Base-by-base conservation (phyloP, 345 rosid genomes). In the Aegle marmelos region DNA sequence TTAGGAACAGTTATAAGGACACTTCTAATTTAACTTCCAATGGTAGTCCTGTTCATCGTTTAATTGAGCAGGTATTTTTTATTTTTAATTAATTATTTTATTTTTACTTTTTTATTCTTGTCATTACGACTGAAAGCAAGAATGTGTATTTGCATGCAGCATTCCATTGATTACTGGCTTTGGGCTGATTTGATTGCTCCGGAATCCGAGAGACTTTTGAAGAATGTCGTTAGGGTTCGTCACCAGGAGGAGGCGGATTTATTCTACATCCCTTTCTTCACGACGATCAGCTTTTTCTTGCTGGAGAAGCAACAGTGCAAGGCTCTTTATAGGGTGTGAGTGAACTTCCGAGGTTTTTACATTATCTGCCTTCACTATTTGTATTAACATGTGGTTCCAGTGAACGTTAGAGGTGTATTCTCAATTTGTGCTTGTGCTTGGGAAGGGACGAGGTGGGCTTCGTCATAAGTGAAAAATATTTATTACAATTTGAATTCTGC, bases 271-370 rank as follows among this genome's bases (percentile, higher is more conserved):
- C 97, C 97, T 3, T 94, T 96, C 81, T 96, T 92, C 82, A 94
- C 98, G 0, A 96, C 98, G 0, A 91, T 94, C 75, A 94, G 98
- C 82, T 96, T 92, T 79, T 96, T 96, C 92, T 87, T 94, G 82
- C 22, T 94, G 90, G 99, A 94, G 89, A 94, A 89, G 87, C 98
- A 94, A 77, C 90, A 90, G 48, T 94, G 98, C 98, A 96, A 96
- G 88, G 87, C 98, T 39, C 97, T 96, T 83, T 96, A 96, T 86
- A 90, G 99, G 99, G 98, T 96, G 97, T 92, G 97, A 96, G 97
- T 92, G 94, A 87, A 48, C 80, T 87, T 84, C 76, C 80, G 33
- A 19, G 24, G 60, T 80, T 84, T 84, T 85, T 84, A 60, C 34
- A 57, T 75, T 74, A 62, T 75, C 8, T 74, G 60, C 69, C 13